Conservation (phyloP, 2,329 filamentous ascomycete species). For the Rutstroemia sp. region DNA sequence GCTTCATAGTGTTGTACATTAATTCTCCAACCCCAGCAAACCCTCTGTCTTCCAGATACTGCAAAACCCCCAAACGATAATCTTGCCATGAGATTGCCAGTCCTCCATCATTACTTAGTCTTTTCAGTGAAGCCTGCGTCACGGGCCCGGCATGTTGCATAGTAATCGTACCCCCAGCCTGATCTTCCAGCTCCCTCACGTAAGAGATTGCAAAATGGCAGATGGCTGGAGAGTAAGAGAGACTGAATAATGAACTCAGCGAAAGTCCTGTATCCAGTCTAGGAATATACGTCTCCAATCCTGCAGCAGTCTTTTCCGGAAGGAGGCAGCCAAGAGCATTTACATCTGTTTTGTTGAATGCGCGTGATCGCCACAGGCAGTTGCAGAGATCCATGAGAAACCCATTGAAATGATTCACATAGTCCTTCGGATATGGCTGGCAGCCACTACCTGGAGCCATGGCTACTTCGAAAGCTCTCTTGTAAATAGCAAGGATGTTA, state of each 20-base stretch:
- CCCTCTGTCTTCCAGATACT: conserved; percentile 56
- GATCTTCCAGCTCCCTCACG: conserved; percentile 51
- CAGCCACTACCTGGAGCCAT: conserved; percentile 36
- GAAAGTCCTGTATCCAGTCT: conserved; percentile 40
- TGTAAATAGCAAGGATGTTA: conserved; percentile 63
- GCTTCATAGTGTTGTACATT: conserved; percentile 77
- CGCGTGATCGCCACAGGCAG: conserved; percentile 69
- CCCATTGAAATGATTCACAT: conserved; percentile 69
- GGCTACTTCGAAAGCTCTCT: conserved; percentile 63
- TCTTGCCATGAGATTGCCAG: conserved; percentile 62
- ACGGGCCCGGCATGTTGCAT: conserved; percentile 60
- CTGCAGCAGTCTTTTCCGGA: conserved; percentile 36
- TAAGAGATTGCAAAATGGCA: conserved; percentile 48
- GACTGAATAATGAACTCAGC: conserved; percentile 45
- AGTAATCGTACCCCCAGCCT: conserved; percentile 36
- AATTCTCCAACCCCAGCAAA: conserved; percentile 60
- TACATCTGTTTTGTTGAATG: conserved; percentile 58
- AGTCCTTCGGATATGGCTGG: conserved; percentile 45
- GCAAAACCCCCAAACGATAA: conserved; percentile 66
- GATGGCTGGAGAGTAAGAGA: conserved; percentile 52
- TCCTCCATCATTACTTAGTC: conserved; percentile 59
- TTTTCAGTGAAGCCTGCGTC: conserved; percentile 56
- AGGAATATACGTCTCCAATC: conserved; percentile 42
- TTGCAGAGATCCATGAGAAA: conserved; percentile 86
- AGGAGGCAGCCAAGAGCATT: conserved; percentile 49